Conservation (phyloP, 1,139 yeast species). For the Debaryomyces singareniensis region DNA sequence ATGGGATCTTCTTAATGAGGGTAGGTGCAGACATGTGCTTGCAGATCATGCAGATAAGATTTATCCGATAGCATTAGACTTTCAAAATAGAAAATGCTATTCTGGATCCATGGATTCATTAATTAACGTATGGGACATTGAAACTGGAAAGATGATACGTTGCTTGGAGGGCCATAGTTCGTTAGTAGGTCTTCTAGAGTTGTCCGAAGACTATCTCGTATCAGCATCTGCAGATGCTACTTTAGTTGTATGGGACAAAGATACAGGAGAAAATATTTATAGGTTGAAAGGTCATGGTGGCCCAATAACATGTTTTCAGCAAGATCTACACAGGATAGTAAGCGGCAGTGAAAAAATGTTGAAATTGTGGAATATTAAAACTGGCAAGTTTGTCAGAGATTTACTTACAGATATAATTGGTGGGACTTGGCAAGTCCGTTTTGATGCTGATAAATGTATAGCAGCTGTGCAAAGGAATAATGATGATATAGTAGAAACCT, state of each 20-base stretch:
- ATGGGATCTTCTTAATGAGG: slow-evolving; percentile 75
- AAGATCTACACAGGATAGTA: slow-evolving; percentile 76
- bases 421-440: slow-evolving; percentile 91
- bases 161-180: slow-evolving; percentile 83
- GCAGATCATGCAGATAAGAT: slow-evolving; percentile 84
- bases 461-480: slow-evolving; percentile 78
- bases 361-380: slow-evolving; percentile 76
- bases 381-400: slow-evolving; percentile 73
- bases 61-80: slow-evolving; percentile 80
- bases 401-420: slow-evolving; percentile 70
- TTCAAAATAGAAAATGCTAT: slow-evolving; percentile 68
- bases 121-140: slow-evolving; percentile 85
- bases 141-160: slow-evolving; percentile 60
- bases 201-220: slow-evolving; percentile 74
- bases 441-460: slow-evolving; percentile 78
- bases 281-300: slow-evolving; percentile 79
- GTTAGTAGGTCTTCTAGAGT: slow-evolving; percentile 78
- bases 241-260: slow-evolving; percentile 87
- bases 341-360: slow-evolving; percentile 85
- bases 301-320: slow-evolving; percentile 91
- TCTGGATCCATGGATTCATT: slow-evolving; percentile 92
- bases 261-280: slow-evolving; percentile 59
- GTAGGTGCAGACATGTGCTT: slow-evolving; percentile 65
- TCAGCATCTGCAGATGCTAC: slow-evolving; percentile 97
- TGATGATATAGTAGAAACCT: slow-evolving; percentile 44